Percentiles rank a stretch among this genome's conserved stretches.
These are phyloP conservation scores for Lolium multiflorum DNA, from an alignment of 176 grass and related monocot genomes.

Conservation along the genomic window DNA sequence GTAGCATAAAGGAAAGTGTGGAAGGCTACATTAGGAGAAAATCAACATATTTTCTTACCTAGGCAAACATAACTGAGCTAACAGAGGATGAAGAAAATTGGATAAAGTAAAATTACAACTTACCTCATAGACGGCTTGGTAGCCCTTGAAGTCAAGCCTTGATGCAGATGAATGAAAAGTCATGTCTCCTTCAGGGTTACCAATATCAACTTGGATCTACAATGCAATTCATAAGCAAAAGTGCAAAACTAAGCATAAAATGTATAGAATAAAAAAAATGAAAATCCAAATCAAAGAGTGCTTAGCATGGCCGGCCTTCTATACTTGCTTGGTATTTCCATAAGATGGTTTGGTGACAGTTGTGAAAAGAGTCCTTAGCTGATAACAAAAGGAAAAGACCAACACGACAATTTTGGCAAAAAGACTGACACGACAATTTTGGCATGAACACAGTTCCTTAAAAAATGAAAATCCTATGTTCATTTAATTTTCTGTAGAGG, in stretches of 20 bases:
- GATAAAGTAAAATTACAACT: slow-evolving; percentile 38
- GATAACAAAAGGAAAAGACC: neutral
- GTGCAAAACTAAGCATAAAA: slow-evolving; percentile 35
- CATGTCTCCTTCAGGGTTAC: slow-evolving; percentile 60
- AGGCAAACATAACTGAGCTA: slow-evolving; percentile 19
- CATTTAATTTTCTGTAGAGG: neutral
- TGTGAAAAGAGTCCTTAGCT: neutral
- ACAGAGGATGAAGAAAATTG: slow-evolving; percentile 24
- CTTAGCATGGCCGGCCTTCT: neutral
- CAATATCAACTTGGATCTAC: slow-evolving; percentile 95
- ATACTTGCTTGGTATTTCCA: neutral
- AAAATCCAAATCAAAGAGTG: slow-evolving; percentile 25
- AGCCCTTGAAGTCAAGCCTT: slow-evolving; percentile 79
- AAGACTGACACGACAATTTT: neutral
- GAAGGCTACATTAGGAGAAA: neutral
- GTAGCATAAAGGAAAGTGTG: slow-evolving; percentile 7
- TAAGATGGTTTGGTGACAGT: neutral
- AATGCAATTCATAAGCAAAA: slow-evolving; percentile 40
- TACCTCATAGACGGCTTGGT: slow-evolving; percentile 77
- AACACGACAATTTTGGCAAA: neutral
- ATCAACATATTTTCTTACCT: slow-evolving; percentile 25
- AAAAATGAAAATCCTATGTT: neutral
- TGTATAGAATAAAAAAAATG: neutral
- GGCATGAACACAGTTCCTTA: neutral
- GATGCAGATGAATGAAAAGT: slow-evolving; percentile 73